These are phyloP conservation scores for Sporothrix mexicana DNA, from an alignment of 2,329 filamentous ascomycete genomes.

Conservation along the genomic window DNA sequence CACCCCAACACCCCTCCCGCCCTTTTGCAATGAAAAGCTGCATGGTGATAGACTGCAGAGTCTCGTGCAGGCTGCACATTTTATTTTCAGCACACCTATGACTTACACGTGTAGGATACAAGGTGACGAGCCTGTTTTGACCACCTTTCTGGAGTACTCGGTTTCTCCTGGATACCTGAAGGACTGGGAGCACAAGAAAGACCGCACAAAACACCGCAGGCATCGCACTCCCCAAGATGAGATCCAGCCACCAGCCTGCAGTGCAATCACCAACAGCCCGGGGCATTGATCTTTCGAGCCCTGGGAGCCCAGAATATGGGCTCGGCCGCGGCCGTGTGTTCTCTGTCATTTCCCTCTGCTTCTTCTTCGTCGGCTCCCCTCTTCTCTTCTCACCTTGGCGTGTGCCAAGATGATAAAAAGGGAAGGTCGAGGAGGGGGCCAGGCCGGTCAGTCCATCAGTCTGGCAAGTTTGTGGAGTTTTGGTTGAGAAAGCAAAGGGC, in stretches of 20 bases:
- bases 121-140: not conserved
- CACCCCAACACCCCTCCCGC: not conserved
- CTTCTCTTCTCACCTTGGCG: not conserved
- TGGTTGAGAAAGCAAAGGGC: too few species aligned
- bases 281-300: too few species aligned
- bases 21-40: not conserved
- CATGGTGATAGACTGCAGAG: not conserved
- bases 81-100: not conserved
- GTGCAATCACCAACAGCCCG: not conserved
- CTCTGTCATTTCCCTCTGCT: not conserved
- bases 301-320: not conserved
- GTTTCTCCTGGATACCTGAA: too few species aligned
- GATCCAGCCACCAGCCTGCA: not conserved
- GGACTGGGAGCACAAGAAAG: too few species aligned
- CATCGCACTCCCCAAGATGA: not conserved
- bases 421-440: not conserved
- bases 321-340: not conserved
- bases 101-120: not conserved
- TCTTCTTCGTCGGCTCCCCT: not conserved
- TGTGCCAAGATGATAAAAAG: not conserved
- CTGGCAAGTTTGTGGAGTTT: too few species aligned
- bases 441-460: too few species aligned
- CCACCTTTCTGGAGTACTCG: too few species aligned
- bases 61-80: not conserved
- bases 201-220: not conserved